Evolutionary conservation across 768 basidiomycete genomes (phyloP).

Genomic region (Psilocybe sp.): DNA sequence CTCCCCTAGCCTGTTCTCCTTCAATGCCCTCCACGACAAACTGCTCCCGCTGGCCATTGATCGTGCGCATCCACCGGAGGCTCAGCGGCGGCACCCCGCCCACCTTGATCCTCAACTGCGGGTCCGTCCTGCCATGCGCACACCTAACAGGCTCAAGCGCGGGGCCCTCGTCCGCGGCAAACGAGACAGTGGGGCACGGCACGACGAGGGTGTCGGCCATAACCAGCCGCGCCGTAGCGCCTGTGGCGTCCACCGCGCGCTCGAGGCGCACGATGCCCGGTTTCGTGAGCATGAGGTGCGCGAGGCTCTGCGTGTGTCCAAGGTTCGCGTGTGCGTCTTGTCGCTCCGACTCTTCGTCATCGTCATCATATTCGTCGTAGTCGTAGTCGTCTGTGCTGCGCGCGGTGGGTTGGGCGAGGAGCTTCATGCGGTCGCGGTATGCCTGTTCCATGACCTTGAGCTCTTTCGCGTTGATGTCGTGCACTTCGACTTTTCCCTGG

Average conservation of each 20-base stretch:
- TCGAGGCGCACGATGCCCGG: slow-evolving; percentile 78
- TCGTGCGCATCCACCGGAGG: slow-evolving; percentile 71
- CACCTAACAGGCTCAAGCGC: slow-evolving; percentile 54
- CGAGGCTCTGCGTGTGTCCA: slow-evolving; percentile 72
- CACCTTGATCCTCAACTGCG: slow-evolving; percentile 62
- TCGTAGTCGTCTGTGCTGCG: slow-evolving; percentile 36
- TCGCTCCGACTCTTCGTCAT: slow-evolving; percentile 39
- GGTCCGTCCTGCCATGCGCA: slow-evolving; percentile 58
- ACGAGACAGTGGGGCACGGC: slow-evolving; percentile 79
- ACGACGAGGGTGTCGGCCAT: slow-evolving; percentile 67
- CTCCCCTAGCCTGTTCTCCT: slow-evolving; percentile 36
- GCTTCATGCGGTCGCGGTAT: slow-evolving; percentile 50
- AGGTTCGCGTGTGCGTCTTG: slow-evolving; percentile 40
- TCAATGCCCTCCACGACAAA: slow-evolving; percentile 87
- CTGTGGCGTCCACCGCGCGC: slow-evolving; percentile 65
- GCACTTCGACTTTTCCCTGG: slow-evolving; percentile 44
- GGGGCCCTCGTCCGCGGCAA: slow-evolving; percentile 40
- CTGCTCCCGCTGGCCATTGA: slow-evolving; percentile 63
- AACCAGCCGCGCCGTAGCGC: slow-evolving; percentile 71
- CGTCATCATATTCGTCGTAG: slow-evolving; percentile 72
- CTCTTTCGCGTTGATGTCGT: slow-evolving; percentile 61
- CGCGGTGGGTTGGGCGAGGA: slow-evolving; percentile 34
- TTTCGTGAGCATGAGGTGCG: slow-evolving; percentile 67
- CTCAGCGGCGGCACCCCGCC: slow-evolving; percentile 75
- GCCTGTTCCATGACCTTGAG: slow-evolving; percentile 64